Percentiles rank a stretch among this genome's conserved stretches.
Conservation (phyloP, 2,329 filamentous ascomycete genomes). For the Dactylonectria macrodidyma region DNA sequence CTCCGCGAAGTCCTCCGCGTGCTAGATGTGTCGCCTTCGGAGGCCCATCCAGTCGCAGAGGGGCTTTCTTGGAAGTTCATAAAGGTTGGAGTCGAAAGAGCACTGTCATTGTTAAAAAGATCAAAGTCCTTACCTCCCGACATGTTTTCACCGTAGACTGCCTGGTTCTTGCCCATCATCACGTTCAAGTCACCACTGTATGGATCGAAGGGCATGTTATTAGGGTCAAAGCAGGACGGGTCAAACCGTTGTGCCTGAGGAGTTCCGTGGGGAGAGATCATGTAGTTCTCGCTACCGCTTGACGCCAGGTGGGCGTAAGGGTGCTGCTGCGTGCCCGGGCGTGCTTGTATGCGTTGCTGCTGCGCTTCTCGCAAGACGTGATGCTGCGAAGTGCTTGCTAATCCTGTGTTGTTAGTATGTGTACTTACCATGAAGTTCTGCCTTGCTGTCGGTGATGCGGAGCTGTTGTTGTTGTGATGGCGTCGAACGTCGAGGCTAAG, state of each 20-base stretch:
- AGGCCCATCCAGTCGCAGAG: conserved; percentile 63
- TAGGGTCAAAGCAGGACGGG: conserved; percentile 60
- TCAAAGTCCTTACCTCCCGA: conserved; percentile 64
- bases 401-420: conserved; percentile 69
- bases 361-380: conserved; percentile 87
- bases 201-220: conserved; percentile 63
- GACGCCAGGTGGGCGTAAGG: conserved; percentile 52
- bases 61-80: conserved; percentile 66
- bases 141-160: conserved; percentile 59
- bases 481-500: conserved; percentile 85
- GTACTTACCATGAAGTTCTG: conserved; percentile 64
- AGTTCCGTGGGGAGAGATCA: conserved; percentile 70
- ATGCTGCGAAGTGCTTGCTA: conserved; percentile 76
- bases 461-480: conserved; percentile 58
- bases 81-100: conserved; percentile 65
- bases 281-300: conserved; percentile 67
- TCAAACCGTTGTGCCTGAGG: conserved; percentile 69
- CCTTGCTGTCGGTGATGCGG: conserved; percentile 47
- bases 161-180: conserved; percentile 64
- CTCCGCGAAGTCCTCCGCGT: conserved; percentile 61
- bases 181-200: conserved; percentile 60
- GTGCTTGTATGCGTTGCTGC: conserved; percentile 83
- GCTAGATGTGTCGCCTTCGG: conserved; percentile 63
- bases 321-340: conserved; percentile 73
- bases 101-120: conserved; percentile 62